Evolutionary conservation across 2,329 filamentous ascomycete genomes (phyloP), one percentile per base, ranked within the genome.

Genomic region (Penicillium thymicola): DNA sequence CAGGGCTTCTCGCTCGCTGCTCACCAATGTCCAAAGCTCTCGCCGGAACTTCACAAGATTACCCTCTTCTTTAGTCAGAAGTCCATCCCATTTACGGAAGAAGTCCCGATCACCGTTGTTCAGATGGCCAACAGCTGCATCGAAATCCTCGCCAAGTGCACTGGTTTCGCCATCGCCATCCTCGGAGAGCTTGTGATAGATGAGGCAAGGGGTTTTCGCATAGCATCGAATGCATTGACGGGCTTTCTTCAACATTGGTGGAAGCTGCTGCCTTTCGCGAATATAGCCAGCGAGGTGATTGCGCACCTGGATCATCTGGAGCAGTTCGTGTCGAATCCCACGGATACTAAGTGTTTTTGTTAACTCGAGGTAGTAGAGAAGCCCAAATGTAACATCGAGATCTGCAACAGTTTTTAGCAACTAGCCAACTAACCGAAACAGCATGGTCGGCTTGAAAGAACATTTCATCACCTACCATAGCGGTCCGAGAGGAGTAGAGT

Each of bases 11-110:
- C 94, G 87, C 71, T 97, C 91, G 0, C 79, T 81, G 70, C 94
- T 97, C 23, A 92, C 78, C 89, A 99, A 95, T 0, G 92, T 97
- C 94, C 94, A 99, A 2, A 99, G 79, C 71, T 99, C 94, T 62
- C 92, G 83, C 59, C 92, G 86, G 61, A 92, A 88, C 67, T 89
- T 95, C 70, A 94, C 88, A 69, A 89, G 86, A 67, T 96, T 92
- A 65, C 88, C 90, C 72, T 99, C 94, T 77, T 99, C 94, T 70
- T 94, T 94, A 0, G 93, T 97, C 37, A 99, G 79, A 14, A 99
- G 80, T 49, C 88, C 83, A 72, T 99, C 94, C 94, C 94, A 99
- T 70, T 94, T 96, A 60, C 89, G 81, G 74, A 99, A 97, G 72
- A 97, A 99, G 0, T 86, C 83, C 63, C 85, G 85, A 68, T 97